phyloP scores from a whole-genome alignment of 805 yeast genomes.

The Yamadazyma kitorensis region DNA sequence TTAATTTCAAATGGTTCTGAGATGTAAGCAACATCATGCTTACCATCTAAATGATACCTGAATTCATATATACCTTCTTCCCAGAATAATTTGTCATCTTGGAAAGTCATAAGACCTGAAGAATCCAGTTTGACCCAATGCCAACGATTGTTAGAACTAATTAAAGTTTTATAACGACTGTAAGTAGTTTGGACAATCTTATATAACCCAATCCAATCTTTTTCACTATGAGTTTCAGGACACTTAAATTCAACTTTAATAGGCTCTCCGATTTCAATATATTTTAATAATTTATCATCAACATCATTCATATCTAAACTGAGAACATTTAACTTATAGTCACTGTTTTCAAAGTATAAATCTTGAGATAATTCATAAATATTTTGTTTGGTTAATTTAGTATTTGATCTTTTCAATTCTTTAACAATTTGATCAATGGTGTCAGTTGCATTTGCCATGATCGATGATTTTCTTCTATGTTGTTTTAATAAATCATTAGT shows the following conservation, averaged over 20 bases:
- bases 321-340: constrained; percentile 26
- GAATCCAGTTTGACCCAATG: constrained; percentile 31
- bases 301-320: constrained; percentile 17
- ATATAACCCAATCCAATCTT: constrained; percentile 80
- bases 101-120: constrained; percentile 49
- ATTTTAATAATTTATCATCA: constrained; percentile 11
- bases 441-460: constrained; percentile 34
- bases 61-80: constrained; percentile 73
- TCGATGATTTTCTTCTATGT: constrained; percentile 21
- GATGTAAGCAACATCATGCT: constrained; percentile 66
- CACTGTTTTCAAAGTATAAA: constrained; percentile 35
- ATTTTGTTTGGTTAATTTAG: constrained; percentile 31
- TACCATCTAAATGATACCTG: constrained; percentile 63
- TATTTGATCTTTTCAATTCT: constrained; percentile 35
- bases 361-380: constrained; percentile 39
- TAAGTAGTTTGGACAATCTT: constrained; percentile 57
- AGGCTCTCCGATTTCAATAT: constrained; percentile 47
- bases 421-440: constrained; percentile 47
- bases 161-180: constrained; percentile 52
- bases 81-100: constrained; percentile 50
- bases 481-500: constrained; percentile 8
- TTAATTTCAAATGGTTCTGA: constrained; percentile 66
- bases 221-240: constrained; percentile 45
- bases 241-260: constrained; percentile 54
- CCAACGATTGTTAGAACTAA: constrained; percentile 72